Evolutionary conservation across 2,329 filamentous ascomycete species (phyloP), one percentile per base, ranked within the genome.

Genomic region (Fusarium haematococcum): DNA sequence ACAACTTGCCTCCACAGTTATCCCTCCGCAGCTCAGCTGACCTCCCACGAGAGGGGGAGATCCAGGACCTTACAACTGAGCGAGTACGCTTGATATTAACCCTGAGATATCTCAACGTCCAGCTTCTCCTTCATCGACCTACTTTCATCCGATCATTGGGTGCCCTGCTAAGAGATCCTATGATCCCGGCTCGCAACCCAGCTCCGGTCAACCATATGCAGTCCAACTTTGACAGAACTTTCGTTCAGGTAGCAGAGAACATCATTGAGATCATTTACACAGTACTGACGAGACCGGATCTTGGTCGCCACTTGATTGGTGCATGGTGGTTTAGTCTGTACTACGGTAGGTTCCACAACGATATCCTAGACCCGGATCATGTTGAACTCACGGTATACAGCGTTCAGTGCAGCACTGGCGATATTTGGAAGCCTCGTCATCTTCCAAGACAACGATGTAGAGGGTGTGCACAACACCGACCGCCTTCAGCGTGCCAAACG

Each of bases 341-440:
- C 50, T 54, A 54, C n/a, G 50, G 50, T 54, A 18, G 3, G 54
- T 20, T 25, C 9, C 30, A 35, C 14, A 3, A 10, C 2, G 8
- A 23, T 16, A 16, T 39, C 20, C 14, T 10, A 6, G 20, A 5
- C 20, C 16, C 32, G 3, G 32, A 6, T 3, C 54, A 23, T 58
- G 6, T 58, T 58, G 4, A 58, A n/a, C 20, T 58, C 4, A 58
- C 54, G 11, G 20, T 27, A 39, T 9, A 35, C 27, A 61, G 58
- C 58, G 2, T 61, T 61, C n/a, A 61, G 58, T 35, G 58, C 58
- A 43, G 35, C 58, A 45, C 39, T 61, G 13, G 58, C 58, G 13
- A 45, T 61, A 11, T 61, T 61, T 32, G 58, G 58, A 48, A 45
- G 58, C 27, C 58, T 61, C 30, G 16, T 61, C 23, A 45, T 32